Evolutionary conservation across 2,329 filamentous ascomycete species (phyloP).

Genomic region (Conoideocrella luteorostrata): DNA sequence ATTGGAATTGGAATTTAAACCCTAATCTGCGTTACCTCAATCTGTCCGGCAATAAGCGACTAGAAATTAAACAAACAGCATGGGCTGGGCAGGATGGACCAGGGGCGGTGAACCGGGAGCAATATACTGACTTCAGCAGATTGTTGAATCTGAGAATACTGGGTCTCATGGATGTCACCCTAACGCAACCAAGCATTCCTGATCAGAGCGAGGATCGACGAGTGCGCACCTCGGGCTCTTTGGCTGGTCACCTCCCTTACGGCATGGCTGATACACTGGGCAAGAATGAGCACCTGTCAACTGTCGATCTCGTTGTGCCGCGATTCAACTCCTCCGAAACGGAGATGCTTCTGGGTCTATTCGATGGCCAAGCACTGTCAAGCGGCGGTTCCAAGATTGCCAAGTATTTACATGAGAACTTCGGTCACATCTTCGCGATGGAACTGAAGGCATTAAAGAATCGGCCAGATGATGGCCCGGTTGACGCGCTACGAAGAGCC

Average conservation of each 20-base stretch:
- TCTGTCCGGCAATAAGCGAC: slow-evolving; percentile 88
- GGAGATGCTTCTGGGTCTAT: slow-evolving; percentile 88
- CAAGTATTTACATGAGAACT: slow-evolving; percentile 94
- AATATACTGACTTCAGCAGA: slow-evolving; percentile 81
- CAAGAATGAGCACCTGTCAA: slow-evolving; percentile 88
- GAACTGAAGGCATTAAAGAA: slow-evolving; percentile 71
- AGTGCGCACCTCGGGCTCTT: slow-evolving; percentile 92
- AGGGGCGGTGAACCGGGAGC: slow-evolving; percentile 52
- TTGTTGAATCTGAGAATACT: slow-evolving; percentile 78
- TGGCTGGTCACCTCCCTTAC: slow-evolving; percentile 85
- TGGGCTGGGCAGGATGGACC: slow-evolving; percentile 38
- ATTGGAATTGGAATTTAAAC: slow-evolving; percentile 99
- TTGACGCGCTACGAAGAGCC: slow-evolving; percentile 76
- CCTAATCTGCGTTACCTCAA: slow-evolving; percentile 92
- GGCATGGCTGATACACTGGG: slow-evolving; percentile 97
- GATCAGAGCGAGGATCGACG: slow-evolving; percentile 93
- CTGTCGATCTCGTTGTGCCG: slow-evolving; percentile 90
- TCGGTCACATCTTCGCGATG: slow-evolving; percentile 73
- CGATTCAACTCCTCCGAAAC: slow-evolving; percentile 84
- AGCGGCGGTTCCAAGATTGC: slow-evolving; percentile 91
- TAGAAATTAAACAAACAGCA: slow-evolving; percentile 73
- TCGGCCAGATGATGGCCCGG: slow-evolving; percentile 64
- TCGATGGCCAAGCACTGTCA: slow-evolving; percentile 86
- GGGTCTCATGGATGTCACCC: slow-evolving; percentile 94
- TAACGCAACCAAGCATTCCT: slow-evolving; percentile 87